These are phyloP conservation scores for Hypoxylon intermedium DNA, from an alignment of 495 filamentous ascomycete genomes.

Conservation along the genomic window DNA sequence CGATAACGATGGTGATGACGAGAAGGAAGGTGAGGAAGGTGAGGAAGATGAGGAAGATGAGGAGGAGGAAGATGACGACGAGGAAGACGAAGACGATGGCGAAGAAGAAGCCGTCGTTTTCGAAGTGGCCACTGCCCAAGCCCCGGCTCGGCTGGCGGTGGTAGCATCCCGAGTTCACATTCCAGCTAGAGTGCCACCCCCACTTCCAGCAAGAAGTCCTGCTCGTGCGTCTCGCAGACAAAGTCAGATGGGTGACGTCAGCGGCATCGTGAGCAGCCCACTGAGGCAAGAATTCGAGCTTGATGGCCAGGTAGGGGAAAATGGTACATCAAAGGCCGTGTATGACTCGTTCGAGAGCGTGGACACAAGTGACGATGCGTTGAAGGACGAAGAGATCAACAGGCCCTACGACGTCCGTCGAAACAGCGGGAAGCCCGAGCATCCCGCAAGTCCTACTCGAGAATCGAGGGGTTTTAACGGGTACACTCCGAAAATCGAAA, in stretches of 20 bases:
- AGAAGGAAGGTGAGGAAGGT: conserved; percentile 50
- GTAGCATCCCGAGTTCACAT: conserved; percentile 68
- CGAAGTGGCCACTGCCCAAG: conserved; percentile 55
- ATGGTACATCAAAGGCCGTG: conserved; percentile 24
- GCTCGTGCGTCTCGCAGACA: conserved; percentile 52
- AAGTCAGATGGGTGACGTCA: conserved; percentile 42
- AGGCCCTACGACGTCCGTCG: background rate
- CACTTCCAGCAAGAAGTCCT: conserved; percentile 69
- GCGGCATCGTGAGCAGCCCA: conserved; percentile 38
- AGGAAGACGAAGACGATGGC: conserved; percentile 52
- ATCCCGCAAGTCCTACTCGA: conserved; percentile 12
- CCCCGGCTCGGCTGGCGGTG: conserved; percentile 58
- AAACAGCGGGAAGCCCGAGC: conserved; percentile 1
- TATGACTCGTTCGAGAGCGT: conserved; percentile 4
- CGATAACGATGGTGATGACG: conserved; percentile 26
- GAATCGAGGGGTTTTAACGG: conserved; percentile 2
- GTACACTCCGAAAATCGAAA: background rate
- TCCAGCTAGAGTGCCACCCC: conserved; percentile 70
- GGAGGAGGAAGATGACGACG: conserved; percentile 55
- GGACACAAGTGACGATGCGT: conserved; percentile 4
- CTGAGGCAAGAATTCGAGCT: conserved; percentile 41
- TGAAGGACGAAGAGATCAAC: background rate
- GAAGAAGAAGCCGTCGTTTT: conserved; percentile 61
- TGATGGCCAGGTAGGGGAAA: conserved; percentile 29
- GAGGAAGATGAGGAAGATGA: conserved; percentile 50